Evolutionary conservation across 257 asterid genomes (phyloP).

Genomic region (Primulina tabacum): DNA sequence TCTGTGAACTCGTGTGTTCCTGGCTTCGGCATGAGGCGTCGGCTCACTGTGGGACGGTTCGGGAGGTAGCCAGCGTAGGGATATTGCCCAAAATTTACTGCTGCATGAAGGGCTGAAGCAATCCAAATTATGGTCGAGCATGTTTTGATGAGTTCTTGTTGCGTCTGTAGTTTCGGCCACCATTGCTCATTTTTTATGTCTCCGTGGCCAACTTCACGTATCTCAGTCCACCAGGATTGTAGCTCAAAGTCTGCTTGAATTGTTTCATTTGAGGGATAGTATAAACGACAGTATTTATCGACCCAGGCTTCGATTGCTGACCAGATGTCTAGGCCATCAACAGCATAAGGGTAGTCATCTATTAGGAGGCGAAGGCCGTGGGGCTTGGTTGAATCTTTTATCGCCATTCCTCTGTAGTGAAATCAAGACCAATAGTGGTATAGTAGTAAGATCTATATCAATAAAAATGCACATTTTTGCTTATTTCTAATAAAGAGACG

Average conservation of each 20-base stretch:
- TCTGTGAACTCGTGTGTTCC: conserved; percentile 38
- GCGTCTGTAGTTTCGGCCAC: conserved; percentile 48
- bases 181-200: conserved; percentile 44
- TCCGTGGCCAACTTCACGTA: conserved; percentile 44
- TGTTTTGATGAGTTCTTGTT: conserved; percentile 30
- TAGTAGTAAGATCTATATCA: no score
- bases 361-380: conserved; percentile 43
- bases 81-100: conserved; percentile 50
- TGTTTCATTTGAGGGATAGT: conserved; percentile 33
- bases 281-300: conserved; percentile 38
- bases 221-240: conserved; percentile 52
- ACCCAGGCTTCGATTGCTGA: conserved; percentile 44
- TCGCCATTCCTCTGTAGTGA: conserved; percentile 46
- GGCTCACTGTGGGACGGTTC: conserved; percentile 47
- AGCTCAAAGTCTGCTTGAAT: conserved; percentile 32
- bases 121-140: conserved; percentile 46
- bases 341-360: conserved; percentile 52
- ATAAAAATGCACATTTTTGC: no score
- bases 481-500: no score
- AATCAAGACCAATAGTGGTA: no score
- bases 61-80: conserved; percentile 49
- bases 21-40: conserved; percentile 42
- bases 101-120: conserved; percentile 47
- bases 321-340: conserved; percentile 55
- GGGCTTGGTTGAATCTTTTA: conserved; percentile 33